These are phyloP conservation scores for Cyamopsis tetragonoloba DNA, from an alignment of 306 rosid species.

Conservation along the genomic window DNA sequence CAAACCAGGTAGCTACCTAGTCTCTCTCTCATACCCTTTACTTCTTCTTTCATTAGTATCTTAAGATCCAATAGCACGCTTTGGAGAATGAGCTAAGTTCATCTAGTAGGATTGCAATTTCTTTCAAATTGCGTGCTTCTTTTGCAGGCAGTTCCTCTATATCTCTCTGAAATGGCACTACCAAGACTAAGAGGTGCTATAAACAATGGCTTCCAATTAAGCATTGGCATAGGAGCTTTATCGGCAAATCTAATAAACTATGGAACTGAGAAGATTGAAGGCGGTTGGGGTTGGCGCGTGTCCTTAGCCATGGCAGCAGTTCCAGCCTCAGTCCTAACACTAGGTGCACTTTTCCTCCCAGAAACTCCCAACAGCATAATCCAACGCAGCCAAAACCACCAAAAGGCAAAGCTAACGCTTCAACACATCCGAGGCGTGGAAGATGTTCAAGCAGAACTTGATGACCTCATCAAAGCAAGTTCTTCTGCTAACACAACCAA, in stretches of 20 bases:
- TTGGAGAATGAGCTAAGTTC: too few relatives aligned
- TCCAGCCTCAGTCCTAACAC: conserved; percentile 58
- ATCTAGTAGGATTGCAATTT: not conserved
- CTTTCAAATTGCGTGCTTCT: not conserved
- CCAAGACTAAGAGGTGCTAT: conserved; percentile 64
- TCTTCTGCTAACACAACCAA: conserved; percentile 14
- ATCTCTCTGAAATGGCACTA: conserved; percentile 83
- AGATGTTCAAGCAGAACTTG: conserved; percentile 43
- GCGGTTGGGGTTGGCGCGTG: conserved; percentile 67
- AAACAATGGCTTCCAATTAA: conserved; percentile 77
- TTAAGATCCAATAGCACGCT: not conserved
- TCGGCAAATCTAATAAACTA: conserved; percentile 66
- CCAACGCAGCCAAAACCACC: conserved; percentile 43
- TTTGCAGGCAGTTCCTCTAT: conserved; percentile 67
- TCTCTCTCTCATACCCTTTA: not conserved
- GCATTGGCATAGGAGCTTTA: conserved; percentile 58
- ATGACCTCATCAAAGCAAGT: conserved; percentile 39
- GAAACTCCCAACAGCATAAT: conserved; percentile 81
- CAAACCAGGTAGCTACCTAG: conserved; percentile 56
- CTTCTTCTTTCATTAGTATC: not conserved
- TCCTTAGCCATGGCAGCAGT: conserved; percentile 73
- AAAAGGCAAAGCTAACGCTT: conserved; percentile 48
- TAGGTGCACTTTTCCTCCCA: conserved; percentile 75
- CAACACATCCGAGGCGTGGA: conserved; percentile 44
- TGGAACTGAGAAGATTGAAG: conserved; percentile 62